Base-by-base conservation (phyloP, 2,329 filamentous ascomycete species). In the Nemania diffusa region DNA sequence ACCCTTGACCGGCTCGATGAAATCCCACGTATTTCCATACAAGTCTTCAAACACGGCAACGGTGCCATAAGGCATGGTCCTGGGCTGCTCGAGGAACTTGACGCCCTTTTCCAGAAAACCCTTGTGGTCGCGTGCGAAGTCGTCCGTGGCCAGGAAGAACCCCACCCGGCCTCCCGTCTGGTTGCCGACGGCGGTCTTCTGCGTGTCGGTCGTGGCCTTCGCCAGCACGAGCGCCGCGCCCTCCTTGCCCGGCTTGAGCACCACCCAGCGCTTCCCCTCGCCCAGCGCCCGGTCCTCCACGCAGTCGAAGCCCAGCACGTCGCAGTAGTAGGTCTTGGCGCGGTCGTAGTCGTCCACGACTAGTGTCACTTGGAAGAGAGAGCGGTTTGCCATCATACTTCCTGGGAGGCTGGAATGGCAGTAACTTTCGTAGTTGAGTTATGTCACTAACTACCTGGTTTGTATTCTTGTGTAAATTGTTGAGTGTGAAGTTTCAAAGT, bases 291-390 rank as follows among this genome's bases (percentile, higher is more conserved):
- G 29, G 66, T 68, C 66, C 32, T 62, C 62, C 57, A 44, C 58
- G 22, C 62, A 65, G 17, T 58, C 58, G 26, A 68, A 68, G 9
- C 62, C 66, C 1, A 68, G 55, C 29, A 68, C 62, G 15, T 34
- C 62, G 57, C 66, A 68, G 57, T 68, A 68, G 13, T 65, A 68
- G n/a, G 57, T 57, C 58, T 68, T 68, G n/a, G 66, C 66, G 37
- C 66, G 62, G 53, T 68, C 57, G 53, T 68, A 68, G 34, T 65
- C 62, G 62, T 68, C 62, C 26, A 68, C 53, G 22, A 68, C 57
- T 5, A 68, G 11, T 42, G 66, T 68, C 1, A 68, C 50, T 59
- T 65, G 66, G 40, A 68, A 68, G 27, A 68, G 66, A 24, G 62
- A 65, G n/a, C 53, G 66, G 40, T 51, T 62, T 11, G 62, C 58